Base-by-base conservation (phyloP, 140 eudicot genomes). In the Flaveria floridana region DNA sequence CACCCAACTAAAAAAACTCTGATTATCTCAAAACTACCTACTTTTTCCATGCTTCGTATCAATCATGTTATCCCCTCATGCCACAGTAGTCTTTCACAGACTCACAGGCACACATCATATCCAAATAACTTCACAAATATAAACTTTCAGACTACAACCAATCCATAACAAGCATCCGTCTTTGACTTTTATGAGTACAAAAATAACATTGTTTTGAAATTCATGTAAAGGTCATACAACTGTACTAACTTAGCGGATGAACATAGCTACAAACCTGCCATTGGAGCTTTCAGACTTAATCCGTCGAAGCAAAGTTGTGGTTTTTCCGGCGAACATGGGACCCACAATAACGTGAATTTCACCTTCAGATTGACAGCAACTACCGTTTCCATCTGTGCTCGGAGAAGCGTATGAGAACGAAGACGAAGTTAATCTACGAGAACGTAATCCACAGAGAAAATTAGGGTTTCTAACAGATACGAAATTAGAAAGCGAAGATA, bases 291-390 rank as follows among this genome's bases (percentile, higher is more conserved):
- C 97, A 19, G 85, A 68, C 72, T 84, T 85, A 56, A 93, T 80
- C 66, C 99, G 86, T 65, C 74, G 84, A 4, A 93, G 91, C 62
- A 93, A 86, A 71, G 94, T 88, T 55, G 97, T 86, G 26, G 99
- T 93, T 67, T 93, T 93, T 12, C 99, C 99, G 50, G 99, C 96
- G 70, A 93, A 93, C 97, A 93, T 93, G 65, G 98, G 97, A 0
- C 98, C 98, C 75, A 93, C 93, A 52, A 93, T 93, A 51, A 93
- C 94, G 65, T 90, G 98, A 70, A 93, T 73, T 75, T 90, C 91
- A 20, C 98, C 98, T 0, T 80, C 89, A 15, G 76, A 55, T 25
- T 77, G 78, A 14, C 71, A 79, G 23, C 41, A 62, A 61, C 74
- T 74, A 65, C 55, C 74, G 44, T 42, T 57, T 47, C 25, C 78